phyloP scores from a whole-genome alignment of 176 grass and related monocot species.

The Otatea glauca region DNA sequence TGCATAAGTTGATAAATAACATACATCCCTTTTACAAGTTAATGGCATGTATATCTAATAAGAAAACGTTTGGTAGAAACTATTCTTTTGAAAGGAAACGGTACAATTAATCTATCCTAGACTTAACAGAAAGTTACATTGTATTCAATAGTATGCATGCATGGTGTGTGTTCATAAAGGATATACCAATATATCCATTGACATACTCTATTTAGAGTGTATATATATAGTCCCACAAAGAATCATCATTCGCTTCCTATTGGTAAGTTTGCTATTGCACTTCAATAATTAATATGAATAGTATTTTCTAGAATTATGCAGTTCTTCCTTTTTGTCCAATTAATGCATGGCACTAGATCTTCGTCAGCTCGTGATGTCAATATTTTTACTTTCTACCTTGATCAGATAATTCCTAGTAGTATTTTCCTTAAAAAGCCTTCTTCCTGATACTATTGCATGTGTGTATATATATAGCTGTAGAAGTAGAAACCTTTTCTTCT shows the following conservation, averaged over 20 bases:
- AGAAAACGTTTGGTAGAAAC: neutral
- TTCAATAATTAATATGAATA: neutral
- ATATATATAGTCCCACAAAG: neutral
- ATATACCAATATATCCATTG: neutral
- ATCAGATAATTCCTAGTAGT: neutral
- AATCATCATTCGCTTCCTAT: constrained; percentile 14
- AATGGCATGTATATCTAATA: neutral
- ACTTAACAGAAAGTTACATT: neutral
- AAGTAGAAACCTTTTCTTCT: neutral
- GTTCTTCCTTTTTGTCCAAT: neutral
- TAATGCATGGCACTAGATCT: neutral
- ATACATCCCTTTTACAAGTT: neutral
- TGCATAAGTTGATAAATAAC: neutral
- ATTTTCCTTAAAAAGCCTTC: neutral
- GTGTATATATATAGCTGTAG: neutral
- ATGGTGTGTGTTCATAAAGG: neutral
- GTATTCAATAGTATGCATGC: neutral
- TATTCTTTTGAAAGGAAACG: neutral
- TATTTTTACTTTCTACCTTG: neutral
- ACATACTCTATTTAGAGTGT: neutral
- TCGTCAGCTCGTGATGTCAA: neutral
- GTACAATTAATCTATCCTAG: neutral
- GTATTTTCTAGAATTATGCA: constrained; percentile 4
- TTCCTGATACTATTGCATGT: neutral
- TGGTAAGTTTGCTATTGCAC: neutral